These are phyloP conservation scores for Breviolum minutum DNA, from an alignment of 73 alveolate species.

Conservation along the genomic window DNA sequence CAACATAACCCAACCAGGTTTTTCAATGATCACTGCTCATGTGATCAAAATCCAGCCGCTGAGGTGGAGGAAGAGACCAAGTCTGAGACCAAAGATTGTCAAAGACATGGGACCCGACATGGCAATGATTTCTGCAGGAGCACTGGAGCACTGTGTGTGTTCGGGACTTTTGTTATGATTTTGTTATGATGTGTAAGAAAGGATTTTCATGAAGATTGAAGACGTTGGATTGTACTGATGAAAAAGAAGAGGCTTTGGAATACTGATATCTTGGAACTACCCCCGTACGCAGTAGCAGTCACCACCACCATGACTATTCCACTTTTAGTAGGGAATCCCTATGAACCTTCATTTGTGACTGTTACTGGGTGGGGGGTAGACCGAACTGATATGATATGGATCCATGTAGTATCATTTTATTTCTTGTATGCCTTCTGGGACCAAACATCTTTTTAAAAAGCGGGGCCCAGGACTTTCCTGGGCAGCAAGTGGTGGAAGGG, in stretches of 20 bases:
- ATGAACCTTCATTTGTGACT: too few relatives aligned
- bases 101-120: neutral
- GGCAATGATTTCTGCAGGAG: neutral
- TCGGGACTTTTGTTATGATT: neutral
- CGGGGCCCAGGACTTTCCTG: conserved; percentile 44
- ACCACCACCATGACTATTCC: neutral
- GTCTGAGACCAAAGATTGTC: conserved; percentile 18
- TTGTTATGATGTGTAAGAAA: neutral
- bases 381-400: neutral
- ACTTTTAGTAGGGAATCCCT: too few relatives aligned
- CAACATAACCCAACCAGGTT: too few relatives aligned
- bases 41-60: too few relatives aligned
- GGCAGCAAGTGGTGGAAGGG: conserved; percentile 19
- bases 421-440: neutral
- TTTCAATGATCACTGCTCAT: too few relatives aligned
- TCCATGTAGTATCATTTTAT: neutral
- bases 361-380: too few relatives aligned
- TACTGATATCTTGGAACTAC: neutral
- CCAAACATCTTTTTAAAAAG: too few relatives aligned
- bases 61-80: neutral
- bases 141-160: neutral
- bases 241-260: neutral
- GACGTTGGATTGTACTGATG: neutral
- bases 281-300: neutral
- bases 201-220: neutral